These are phyloP conservation scores for Bryopsis sp. DNA, from an alignment of 139 green algal genomes.

Conservation along the genomic window DNA sequence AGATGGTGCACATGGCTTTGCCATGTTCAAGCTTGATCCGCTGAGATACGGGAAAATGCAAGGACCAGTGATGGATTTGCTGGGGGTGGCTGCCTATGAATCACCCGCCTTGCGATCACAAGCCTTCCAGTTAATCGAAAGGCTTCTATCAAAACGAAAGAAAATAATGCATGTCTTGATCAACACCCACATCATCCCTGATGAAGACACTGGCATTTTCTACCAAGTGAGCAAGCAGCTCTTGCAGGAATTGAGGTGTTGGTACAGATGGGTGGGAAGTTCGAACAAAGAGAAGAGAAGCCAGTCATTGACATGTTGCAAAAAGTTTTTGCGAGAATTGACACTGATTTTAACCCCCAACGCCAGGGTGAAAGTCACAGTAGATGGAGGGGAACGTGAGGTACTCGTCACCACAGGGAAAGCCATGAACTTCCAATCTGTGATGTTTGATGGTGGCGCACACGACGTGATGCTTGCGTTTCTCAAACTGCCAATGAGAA, in stretches of 20 bases:
- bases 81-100: neutral
- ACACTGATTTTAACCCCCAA: conserved; percentile 21
- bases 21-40: conserved; percentile 23
- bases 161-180: conserved; percentile 22
- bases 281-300: conserved; percentile 2
- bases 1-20: conserved; percentile 21
- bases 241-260: conserved; percentile 11
- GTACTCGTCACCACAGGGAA: conserved; percentile 17
- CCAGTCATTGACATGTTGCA: neutral
- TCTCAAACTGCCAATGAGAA: conserved; percentile 18
- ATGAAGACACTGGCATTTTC: conserved; percentile 22
- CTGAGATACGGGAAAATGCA: conserved; percentile 17
- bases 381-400: neutral
- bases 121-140: conserved; percentile 23
- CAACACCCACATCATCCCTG: conserved; percentile 20
- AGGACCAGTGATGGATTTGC: neutral
- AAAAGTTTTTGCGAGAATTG: conserved; percentile 5
- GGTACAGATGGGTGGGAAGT: conserved; percentile 17
- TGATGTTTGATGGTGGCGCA: conserved; percentile 24
- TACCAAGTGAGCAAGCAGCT: conserved; percentile 2
- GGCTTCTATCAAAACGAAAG: conserved; percentile 22
- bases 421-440: conserved; percentile 23
- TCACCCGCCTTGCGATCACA: neutral
- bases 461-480: conserved; percentile 20
- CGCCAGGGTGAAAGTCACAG: neutral